phyloP scores from a whole-genome alignment of 2,329 filamentous ascomycete species.

The Aspergillus felis region DNA sequence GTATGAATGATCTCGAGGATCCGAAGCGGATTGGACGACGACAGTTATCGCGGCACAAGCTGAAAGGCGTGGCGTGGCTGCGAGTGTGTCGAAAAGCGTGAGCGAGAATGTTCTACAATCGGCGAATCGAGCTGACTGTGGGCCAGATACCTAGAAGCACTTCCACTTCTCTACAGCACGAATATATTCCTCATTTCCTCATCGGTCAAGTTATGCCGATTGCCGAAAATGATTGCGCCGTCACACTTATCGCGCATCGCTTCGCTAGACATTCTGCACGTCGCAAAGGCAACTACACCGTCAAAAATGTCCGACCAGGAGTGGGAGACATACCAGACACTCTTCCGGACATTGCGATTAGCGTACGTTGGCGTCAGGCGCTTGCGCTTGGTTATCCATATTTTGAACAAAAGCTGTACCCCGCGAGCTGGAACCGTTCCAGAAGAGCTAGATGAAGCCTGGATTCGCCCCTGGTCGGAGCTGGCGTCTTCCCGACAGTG shows the following conservation, averaged over 20 bases:
- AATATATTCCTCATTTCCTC: slow-evolving; percentile 2
- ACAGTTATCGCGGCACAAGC: slow-evolving; percentile 1
- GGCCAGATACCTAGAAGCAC: slow-evolving; percentile 2
- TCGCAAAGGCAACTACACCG: background rate
- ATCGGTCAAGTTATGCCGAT: slow-evolving; percentile 1
- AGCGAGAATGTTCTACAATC: background rate
- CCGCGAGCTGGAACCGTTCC: slow-evolving; percentile 4
- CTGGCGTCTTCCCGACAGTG: slow-evolving; percentile 1
- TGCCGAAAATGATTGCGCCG: slow-evolving; percentile 1
- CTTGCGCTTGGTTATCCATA: slow-evolving; percentile 1
- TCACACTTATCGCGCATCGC: slow-evolving; percentile 2
- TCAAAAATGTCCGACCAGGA: slow-evolving; percentile 1
- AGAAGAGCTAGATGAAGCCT: background rate
- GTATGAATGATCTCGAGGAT: slow-evolving; percentile 1
- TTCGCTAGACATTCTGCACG: background rate
- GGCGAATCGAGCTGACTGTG: background rate
- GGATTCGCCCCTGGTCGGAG: slow-evolving; percentile 3
- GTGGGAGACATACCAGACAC: background rate
- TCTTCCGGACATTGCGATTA: slow-evolving; percentile 1
- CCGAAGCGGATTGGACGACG: background rate
- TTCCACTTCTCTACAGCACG: slow-evolving; percentile 2
- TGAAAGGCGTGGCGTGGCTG: slow-evolving; percentile 2
- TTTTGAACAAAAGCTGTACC: slow-evolving; percentile 1
- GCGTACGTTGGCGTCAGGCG: background rate
- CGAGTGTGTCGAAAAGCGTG: slow-evolving; percentile 2